Evolutionary conservation across 1,284 basidiomycete species (phyloP).

Genomic region (Rhodotorula sp.): DNA sequence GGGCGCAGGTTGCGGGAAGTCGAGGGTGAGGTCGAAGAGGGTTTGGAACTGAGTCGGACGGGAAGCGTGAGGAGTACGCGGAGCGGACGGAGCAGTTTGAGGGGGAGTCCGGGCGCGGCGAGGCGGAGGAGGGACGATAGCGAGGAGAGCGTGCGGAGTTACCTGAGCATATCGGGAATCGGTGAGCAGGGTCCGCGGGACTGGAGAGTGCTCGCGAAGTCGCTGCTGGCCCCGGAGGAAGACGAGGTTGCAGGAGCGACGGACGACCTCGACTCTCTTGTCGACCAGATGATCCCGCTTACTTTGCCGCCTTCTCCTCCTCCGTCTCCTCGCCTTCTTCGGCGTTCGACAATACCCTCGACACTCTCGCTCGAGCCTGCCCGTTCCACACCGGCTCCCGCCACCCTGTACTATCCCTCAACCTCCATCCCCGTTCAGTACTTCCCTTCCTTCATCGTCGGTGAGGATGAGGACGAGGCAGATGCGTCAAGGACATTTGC

Average conservation of each 20-base stretch:
- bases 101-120: slow-evolving; percentile 2
- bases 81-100: slow-evolving; percentile 9
- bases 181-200: slow-evolving; percentile 7
- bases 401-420: no score
- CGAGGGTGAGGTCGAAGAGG: slow-evolving; percentile 3
- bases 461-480: no score
- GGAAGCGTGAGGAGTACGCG: slow-evolving; percentile 20
- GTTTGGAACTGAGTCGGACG: slow-evolving; percentile 5
- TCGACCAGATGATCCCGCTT: no score
- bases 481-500: no score
- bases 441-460: no score
- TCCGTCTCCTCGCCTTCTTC: no score
- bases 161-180: background rate
- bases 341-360: no score
- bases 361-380: no score
- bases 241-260: background rate
- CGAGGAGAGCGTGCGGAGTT: slow-evolving; percentile 20
- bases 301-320: no score
- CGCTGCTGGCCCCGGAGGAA: slow-evolving; percentile 11
- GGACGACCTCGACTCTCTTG: background rate
- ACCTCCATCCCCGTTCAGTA: no score
- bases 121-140: slow-evolving; percentile 19
- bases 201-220: slow-evolving; percentile 5
- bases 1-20: slow-evolving; percentile 43
- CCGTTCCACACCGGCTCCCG: no score